A percentile compares a stretch with the other conserved stretches of the same genome.
Conservation (phyloP, 1,139 yeast species). For the Pneumocystis murina region DNA sequence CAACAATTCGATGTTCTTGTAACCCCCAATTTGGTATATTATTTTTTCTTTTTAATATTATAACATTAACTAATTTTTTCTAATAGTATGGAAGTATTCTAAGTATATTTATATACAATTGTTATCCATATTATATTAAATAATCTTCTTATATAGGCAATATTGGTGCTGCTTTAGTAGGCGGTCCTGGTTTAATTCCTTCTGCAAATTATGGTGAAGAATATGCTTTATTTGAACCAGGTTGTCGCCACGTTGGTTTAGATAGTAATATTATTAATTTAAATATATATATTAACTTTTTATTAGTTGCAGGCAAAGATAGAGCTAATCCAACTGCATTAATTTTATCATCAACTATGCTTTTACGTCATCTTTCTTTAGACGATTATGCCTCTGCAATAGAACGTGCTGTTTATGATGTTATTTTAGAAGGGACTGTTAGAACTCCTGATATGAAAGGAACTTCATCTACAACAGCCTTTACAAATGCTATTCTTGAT, state of each 20-base stretch:
- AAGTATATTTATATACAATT: neutral
- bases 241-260: slow-evolving; percentile 97
- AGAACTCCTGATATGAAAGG: slow-evolving; percentile 88
- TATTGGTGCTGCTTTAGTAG: slow-evolving; percentile 95
- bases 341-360: slow-evolving; percentile 78
- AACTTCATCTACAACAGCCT: slow-evolving; percentile 61
- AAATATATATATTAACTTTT: slow-evolving; percentile 58
- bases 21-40: slow-evolving; percentile 51
- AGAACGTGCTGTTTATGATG: slow-evolving; percentile 76
- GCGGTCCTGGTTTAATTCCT: slow-evolving; percentile 98
- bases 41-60: neutral
- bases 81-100: slow-evolving; percentile 75
- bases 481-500: slow-evolving; percentile 64
- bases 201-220: slow-evolving; percentile 98
- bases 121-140: neutral
- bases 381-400: slow-evolving; percentile 73
- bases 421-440: slow-evolving; percentile 70
- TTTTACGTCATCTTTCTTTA: slow-evolving; percentile 89
- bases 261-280: slow-evolving; percentile 31
- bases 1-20: slow-evolving; percentile 96
- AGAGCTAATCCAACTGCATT: slow-evolving; percentile 97
- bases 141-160: slow-evolving; percentile 41
- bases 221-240: slow-evolving; percentile 96
- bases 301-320: slow-evolving; percentile 14
- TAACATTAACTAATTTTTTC: neutral